These are phyloP conservation scores for Meyerozyma sp. DNA, from an alignment of 1,139 yeast genomes.

Conservation along the genomic window DNA sequence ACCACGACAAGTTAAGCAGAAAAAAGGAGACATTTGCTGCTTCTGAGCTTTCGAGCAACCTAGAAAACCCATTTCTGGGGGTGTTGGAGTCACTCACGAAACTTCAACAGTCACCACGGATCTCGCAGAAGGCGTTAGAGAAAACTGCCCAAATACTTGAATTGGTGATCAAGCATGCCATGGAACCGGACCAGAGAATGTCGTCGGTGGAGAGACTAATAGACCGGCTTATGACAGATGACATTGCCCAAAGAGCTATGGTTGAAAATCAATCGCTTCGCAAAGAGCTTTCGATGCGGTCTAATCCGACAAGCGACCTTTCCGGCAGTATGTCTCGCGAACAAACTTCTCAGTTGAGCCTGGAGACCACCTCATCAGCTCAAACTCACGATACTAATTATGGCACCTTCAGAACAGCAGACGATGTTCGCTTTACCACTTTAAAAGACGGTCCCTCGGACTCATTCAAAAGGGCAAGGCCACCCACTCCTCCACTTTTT, in stretches of 20 bases:
- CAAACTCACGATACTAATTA: background rate
- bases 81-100: constrained; percentile 25
- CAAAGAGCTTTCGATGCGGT: constrained; percentile 12
- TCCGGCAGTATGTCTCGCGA: background rate
- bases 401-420: background rate
- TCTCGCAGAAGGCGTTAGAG: constrained; percentile 17
- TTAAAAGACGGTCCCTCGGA: constrained; percentile 1
- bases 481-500: constrained; percentile 3
- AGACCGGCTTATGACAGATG: constrained; percentile 30
- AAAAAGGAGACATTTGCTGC: background rate
- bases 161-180: constrained; percentile 17
- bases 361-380: background rate
- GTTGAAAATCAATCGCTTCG: constrained; percentile 23
- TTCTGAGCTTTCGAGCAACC: constrained; percentile 1
- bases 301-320: background rate
- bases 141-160: constrained; percentile 18
- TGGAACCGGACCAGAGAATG: background rate
- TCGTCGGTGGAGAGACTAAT: constrained; percentile 30
- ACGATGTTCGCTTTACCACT: background rate
- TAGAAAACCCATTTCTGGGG: constrained; percentile 16
- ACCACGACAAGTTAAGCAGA: constrained; percentile 12
- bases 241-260: constrained; percentile 30
- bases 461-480: background rate
- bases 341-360: background rate
- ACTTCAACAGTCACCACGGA: constrained; percentile 23